These are phyloP conservation scores for Xylariales sp. DNA, from an alignment of 2,329 filamentous ascomycete species.

Conservation along the genomic window DNA sequence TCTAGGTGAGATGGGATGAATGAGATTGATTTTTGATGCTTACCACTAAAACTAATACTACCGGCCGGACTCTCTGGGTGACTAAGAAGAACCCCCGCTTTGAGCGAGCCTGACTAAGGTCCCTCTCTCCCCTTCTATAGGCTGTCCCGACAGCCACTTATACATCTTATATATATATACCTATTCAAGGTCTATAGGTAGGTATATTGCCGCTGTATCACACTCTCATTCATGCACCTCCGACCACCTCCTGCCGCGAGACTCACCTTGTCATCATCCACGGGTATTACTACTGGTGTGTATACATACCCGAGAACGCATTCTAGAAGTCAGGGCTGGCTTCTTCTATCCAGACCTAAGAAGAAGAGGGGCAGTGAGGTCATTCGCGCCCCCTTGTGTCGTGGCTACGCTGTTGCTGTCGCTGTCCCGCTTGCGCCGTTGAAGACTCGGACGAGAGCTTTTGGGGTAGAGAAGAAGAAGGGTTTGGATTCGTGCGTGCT, in stretches of 20 bases:
- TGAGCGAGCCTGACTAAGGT: no score
- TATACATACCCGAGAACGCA: background rate
- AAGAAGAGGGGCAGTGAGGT: no score
- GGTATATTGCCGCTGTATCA: background rate
- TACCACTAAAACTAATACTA: no score
- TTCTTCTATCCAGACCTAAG: background rate
- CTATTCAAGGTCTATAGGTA: background rate
- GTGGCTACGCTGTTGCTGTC: slow-evolving; percentile 1
- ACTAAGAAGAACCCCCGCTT: no score
- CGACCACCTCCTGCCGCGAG: background rate
- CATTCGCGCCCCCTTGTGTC: background rate
- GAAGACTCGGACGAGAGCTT: no score
- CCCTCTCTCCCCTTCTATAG: background rate
- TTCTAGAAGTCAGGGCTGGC: background rate
- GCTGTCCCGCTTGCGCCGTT: background rate
- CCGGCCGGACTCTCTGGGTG: no score
- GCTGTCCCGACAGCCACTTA: slow-evolving; percentile 6
- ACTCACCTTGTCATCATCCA: background rate
- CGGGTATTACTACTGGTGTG: background rate
- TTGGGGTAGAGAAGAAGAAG: no score
- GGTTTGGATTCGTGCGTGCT: background rate
- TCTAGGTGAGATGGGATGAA: no score
- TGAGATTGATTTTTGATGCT: no score
- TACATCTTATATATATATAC: background rate
- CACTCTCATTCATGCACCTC: slow-evolving; percentile 12